Evolutionary conservation across 2,329 filamentous ascomycete species (phyloP).

Genomic region (Pezicula neosporulosa): DNA sequence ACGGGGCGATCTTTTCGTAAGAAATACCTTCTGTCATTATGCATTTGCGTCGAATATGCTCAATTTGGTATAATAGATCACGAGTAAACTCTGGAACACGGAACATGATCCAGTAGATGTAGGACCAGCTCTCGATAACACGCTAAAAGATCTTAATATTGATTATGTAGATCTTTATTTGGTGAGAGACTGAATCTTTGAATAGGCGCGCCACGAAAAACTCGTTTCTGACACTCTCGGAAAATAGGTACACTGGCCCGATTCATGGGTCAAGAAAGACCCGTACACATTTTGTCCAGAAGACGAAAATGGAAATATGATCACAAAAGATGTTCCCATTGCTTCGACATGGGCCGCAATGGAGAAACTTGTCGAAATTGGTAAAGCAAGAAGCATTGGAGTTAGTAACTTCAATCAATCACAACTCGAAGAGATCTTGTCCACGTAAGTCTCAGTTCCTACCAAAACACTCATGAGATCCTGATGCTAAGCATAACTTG

Average conservation of each 20-base stretch:
- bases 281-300: too few species aligned
- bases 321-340: conserved; percentile 10
- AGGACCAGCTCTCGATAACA: conserved; percentile 43
- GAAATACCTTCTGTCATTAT: not conserved
- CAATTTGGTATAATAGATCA: conserved; percentile 47
- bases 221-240: too few species aligned
- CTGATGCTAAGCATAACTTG: conserved; percentile 32
- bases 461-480: too few species aligned
- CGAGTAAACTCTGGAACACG: conserved; percentile 59
- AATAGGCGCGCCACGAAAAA: not conserved
- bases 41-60: conserved; percentile 30
- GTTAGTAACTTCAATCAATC: conserved; percentile 47
- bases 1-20: conserved; percentile 33
- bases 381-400: conserved; percentile 43
- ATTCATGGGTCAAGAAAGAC: conserved; percentile 2
- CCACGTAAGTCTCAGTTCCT: conserved; percentile 26
- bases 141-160: conserved; percentile 44
- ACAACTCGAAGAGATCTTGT: conserved; percentile 38
- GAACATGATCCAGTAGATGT: conserved; percentile 32
- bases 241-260: conserved; percentile 27
- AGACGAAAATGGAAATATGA: too few species aligned
- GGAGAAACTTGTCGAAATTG: conserved; percentile 34
- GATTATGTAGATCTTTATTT: conserved; percentile 52
- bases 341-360: conserved; percentile 37
- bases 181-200: conserved; percentile 38